Evolutionary conservation across 306 rosid species (phyloP), one percentile per base, ranked within the genome.

Genomic region (Inga laurina): DNA sequence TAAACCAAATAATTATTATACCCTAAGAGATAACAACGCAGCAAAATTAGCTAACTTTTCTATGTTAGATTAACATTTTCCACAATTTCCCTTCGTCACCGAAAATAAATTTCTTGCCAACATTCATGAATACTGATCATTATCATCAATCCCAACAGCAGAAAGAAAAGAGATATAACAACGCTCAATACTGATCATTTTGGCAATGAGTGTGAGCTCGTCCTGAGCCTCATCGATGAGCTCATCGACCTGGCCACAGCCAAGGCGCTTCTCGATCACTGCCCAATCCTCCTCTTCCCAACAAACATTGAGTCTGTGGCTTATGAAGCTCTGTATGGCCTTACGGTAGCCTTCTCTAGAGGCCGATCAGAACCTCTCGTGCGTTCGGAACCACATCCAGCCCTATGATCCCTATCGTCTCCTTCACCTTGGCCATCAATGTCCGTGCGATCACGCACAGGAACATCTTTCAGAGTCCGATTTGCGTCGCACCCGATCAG

Each of bases 281-380:
- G 92, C 98, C 98, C 98, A 94, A 67, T 92, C 97, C 8, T 91
- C 66, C 70, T 92, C 98, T 49, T 94, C 97, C 43, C 88, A 85
- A 76, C 95, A 97, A 14, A 90, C 97, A 81, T 83, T 90, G 61
- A 97, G 90, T 30, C 97, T 91, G 68, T 92, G 94, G 12, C 43
- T 83, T 0, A 97, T 92, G 85, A 97, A 94, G 83, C 90, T 89
- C 92, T 94, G 97, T 16, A 97, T 93, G 7, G 99, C 97, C 81
- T 97, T 94, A 8, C 98, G 97, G 65, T 97, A 92, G 3, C 98
- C 97, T 78, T 97, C 99, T 90, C 98, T 92, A 97, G 18, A 97
- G 93, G 3, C 76, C 88, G 16, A 97, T 92, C 78, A 97, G 79
- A 4, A 97, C 95, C 82, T 92, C 94, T 66, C 94, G 86, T 21